Conservation (phyloP, 768 basidiomycete genomes). For the Russula lepida region DNA sequence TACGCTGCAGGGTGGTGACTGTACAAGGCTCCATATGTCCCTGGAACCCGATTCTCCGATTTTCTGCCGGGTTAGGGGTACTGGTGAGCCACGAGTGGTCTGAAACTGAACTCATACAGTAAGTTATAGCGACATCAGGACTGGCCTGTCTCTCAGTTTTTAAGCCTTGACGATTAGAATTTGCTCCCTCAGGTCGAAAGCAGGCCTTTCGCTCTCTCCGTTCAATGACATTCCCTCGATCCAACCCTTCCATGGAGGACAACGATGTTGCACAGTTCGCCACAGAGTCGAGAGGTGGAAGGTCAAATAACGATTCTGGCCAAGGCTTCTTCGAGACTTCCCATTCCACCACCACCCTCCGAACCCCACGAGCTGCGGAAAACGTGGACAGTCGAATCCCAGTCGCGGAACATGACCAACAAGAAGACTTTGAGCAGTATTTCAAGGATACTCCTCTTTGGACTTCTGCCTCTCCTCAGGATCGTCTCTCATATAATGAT, state of each 20-base stretch:
- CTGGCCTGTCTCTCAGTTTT: background rate
- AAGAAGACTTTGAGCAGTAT: background rate
- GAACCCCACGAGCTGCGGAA: background rate
- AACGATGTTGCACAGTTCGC: background rate
- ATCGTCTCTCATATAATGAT: background rate
- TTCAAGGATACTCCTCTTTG: background rate
- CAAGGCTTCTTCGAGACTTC: background rate
- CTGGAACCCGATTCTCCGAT: too few relatives aligned
- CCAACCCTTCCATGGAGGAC: background rate
- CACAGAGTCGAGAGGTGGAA: background rate
- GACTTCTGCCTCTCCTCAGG: background rate
- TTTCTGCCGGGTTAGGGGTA: background rate
- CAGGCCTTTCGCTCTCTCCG: slow-evolving; percentile 8
- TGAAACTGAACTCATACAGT: background rate
- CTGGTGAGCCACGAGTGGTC: background rate
- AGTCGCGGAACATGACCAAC: background rate
- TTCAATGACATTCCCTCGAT: background rate
- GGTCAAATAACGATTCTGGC: background rate
- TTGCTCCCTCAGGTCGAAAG: slow-evolving; percentile 2
- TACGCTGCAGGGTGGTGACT: too few relatives aligned
- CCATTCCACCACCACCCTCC: background rate
- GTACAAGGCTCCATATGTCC: too few relatives aligned
- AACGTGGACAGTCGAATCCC: background rate
- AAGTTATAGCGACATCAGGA: background rate
- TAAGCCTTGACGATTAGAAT: background rate